A percentile compares a stretch with the other conserved stretches of the same genome.
phyloP scores from a whole-genome alignment of 1,284 basidiomycete genomes.

The Pyrrhoderma lamaoense region DNA sequence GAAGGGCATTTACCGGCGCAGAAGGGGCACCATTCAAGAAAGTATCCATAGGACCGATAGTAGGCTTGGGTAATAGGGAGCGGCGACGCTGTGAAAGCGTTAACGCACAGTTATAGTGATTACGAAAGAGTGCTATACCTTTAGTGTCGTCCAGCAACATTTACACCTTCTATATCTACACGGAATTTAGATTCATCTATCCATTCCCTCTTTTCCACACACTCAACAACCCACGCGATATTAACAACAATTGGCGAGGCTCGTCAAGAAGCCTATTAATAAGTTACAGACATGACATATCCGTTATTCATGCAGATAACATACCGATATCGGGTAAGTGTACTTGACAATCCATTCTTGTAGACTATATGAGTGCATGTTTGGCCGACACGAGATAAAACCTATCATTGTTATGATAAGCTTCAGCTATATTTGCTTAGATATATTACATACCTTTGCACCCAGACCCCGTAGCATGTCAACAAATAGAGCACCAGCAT shows the following conservation, averaged over 20 bases:
- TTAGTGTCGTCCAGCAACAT: slow-evolving; percentile 58
- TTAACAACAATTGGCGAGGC: slow-evolving; percentile 73
- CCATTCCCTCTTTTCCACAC: slow-evolving; percentile 60
- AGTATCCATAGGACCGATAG: slow-evolving; percentile 14
- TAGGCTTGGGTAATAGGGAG: slow-evolving; percentile 62
- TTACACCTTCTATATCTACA: slow-evolving; percentile 62
- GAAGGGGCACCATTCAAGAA: slow-evolving; percentile 6
- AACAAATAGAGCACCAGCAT: slow-evolving; percentile 75
- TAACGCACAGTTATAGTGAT: slow-evolving; percentile 6
- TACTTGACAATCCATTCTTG: slow-evolving; percentile 80
- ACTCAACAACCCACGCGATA: slow-evolving; percentile 88
- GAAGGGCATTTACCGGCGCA: background rate
- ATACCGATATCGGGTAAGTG: slow-evolving; percentile 67
- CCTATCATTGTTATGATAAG: slow-evolving; percentile 31
- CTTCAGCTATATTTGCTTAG: background rate
- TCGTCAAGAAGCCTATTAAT: slow-evolving; percentile 47
- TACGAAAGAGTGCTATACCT: slow-evolving; percentile 35
- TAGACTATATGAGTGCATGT: slow-evolving; percentile 86
- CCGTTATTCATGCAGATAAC: slow-evolving; percentile 18
- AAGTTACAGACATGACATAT: background rate
- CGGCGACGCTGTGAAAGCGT: slow-evolving; percentile 37
- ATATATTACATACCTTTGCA: slow-evolving; percentile 72
- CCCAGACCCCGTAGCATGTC: slow-evolving; percentile 80
- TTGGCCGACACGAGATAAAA: slow-evolving; percentile 58
- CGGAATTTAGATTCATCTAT: slow-evolving; percentile 63